Percentiles rank a stretch among this genome's conserved stretches.
Evolutionary conservation across 225 moss, liverwort and hornwort species (phyloP).

Genomic region (Sphagnum contortum): DNA sequence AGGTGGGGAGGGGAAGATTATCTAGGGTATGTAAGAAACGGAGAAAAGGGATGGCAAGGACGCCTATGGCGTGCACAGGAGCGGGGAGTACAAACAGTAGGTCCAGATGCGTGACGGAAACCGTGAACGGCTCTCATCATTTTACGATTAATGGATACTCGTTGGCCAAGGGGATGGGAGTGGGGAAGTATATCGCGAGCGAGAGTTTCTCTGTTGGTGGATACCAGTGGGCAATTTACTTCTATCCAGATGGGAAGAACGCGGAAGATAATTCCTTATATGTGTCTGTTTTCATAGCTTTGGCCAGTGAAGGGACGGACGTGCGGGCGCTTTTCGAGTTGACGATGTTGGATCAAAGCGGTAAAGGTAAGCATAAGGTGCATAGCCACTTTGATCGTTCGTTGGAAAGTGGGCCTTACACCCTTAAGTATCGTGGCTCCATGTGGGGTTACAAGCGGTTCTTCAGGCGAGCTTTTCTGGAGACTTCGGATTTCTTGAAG

Average conservation of each 20-base stretch:
- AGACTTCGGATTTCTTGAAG: slow-evolving; percentile 93
- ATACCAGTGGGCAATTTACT: slow-evolving; percentile 99
- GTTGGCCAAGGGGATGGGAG: slow-evolving; percentile 95
- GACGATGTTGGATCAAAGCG: slow-evolving; percentile 93
- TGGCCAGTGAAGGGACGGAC: slow-evolving; percentile 95
- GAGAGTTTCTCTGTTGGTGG: slow-evolving; percentile 91
- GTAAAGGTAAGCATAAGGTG: slow-evolving; percentile 95
- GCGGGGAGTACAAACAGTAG: slow-evolving; percentile 78
- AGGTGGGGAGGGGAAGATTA: too few relatives aligned
- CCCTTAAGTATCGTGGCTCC: slow-evolving; percentile 93
- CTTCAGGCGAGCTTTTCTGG: slow-evolving; percentile 76
- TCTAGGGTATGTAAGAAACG: slow-evolving; percentile 61
- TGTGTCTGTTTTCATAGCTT: slow-evolving; percentile 92
- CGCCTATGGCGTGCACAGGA: slow-evolving; percentile 96
- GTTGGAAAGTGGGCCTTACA: slow-evolving; percentile 90
- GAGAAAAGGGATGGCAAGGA: slow-evolving; percentile 79
- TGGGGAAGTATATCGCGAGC: slow-evolving; percentile 96
- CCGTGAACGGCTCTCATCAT: slow-evolving; percentile 93
- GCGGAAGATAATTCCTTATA: slow-evolving; percentile 93
- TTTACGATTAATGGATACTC: slow-evolving; percentile 97
- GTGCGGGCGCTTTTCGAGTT: slow-evolving; percentile 96
- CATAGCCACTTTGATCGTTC: slow-evolving; percentile 98
- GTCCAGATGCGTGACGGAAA: slow-evolving; percentile 85
- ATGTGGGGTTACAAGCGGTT: slow-evolving; percentile 99
- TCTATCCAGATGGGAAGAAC: slow-evolving; percentile 98